Evolutionary conservation across 371 early-diverging fungal species (phyloP), one percentile per base, ranked within the genome.

Genomic region (Apophysomyces trapeziformis): DNA sequence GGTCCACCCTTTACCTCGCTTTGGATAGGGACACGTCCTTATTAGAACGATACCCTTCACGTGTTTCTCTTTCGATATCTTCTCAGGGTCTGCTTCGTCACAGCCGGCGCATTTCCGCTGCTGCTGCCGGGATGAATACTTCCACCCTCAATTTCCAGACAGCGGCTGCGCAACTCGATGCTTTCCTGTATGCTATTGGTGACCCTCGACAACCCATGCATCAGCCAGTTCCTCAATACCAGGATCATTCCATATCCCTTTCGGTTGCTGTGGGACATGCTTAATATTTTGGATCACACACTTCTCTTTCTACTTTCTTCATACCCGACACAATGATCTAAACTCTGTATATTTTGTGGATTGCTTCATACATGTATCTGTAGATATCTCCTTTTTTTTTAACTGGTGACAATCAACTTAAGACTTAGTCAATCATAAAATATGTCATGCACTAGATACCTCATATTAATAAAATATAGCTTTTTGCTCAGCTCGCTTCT

Each of bases 1-100:
- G 92, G 4, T 87, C 90, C 0, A 90, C 90, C 37, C 77, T 85
- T 21, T 91, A 87, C 58, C 72, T 91, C n/a, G 85, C 89, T n/a
- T 67, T 91, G 56, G 86, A 80, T 62, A 82, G 89, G 12, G 76
- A 82, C 32, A 73, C 76, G 38, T 65, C 76, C 58, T 66, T 79
- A 47, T 58, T 74, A 60, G 85, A 85, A 60, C 76, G 78, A 16
- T 82, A 82, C 58, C 82, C 82, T n/a, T 58, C 67, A 18, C 26
- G 67, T n/a, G 32, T 38, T 35, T 26, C 67, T 5, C 46, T 72
- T 14, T 64, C 69, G 12, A 41, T 62, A 8, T 66, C 67, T 58
- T 64, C 73, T n/a, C 63, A 72, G 26, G 65, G 65, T 56, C 58
- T 68, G 1, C 72, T 72, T 65, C 72, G 69, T 46, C 72, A 72